Base-by-base conservation (phyloP, 306 rosid genomes). In the Rosa multiflora region DNA sequence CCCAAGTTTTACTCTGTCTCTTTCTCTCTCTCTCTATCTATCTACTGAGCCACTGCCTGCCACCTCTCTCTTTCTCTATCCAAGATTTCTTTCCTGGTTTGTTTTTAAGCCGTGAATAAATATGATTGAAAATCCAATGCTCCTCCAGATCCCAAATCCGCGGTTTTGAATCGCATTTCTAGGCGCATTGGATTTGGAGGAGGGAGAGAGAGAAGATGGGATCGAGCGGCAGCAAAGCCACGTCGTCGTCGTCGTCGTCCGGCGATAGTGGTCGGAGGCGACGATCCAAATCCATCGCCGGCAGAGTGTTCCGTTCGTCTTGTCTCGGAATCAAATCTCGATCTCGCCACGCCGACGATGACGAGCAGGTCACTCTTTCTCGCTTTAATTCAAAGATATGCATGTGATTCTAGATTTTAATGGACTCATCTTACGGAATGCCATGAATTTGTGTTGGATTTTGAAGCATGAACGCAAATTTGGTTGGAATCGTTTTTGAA, bases 261-360 rank as follows among this genome's bases (percentile, higher is more conserved):
- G 39, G 46, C 18, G 59, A 10, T 49, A 18, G 9, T 0, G 68
- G 8, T 17, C 18, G 10, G 40, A 29, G 68, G 17, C 21, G 48
- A 0, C 71, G 26, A 67, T 67, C 71, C n/a, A 67, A 39, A 18
- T 76, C 64, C 37, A n/a, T 72, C 37, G 51, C 39, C 10, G 87
- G 89, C 1, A 74, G 89, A 77, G 86, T 92, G 48, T 89, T 91
- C 77, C 90, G 80, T 42, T 92, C 94, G 21, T 86, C 91, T 81
- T 94, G 99, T 83, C 84, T 94, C 3, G 89, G 94, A 83, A 82
- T 86, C 39, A 40, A 89, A 18, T 92, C 99, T 84, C 88, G 97
- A 89, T 92, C 97, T 83, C 91, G 85, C 83, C 86, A 90, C 37
- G 64, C 86, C 81, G 92, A 88, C 75, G 83, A 90, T 86, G 97